phyloP scores from a whole-genome alignment of 352 stramenopile species.

The Globisporangium abappressorium region DNA sequence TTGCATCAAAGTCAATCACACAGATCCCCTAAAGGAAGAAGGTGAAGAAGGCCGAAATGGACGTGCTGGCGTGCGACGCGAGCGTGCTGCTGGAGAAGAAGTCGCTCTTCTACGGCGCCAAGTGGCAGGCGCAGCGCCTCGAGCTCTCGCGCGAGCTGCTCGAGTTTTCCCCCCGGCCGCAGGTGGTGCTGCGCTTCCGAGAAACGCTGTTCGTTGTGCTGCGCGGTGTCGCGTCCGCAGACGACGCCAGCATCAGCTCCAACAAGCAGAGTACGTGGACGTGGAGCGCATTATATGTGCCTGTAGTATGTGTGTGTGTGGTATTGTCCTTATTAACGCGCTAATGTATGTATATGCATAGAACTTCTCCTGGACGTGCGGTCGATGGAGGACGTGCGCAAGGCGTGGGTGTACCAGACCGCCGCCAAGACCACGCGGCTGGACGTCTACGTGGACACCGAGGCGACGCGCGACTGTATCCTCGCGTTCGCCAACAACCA shows the following conservation, averaged over 20 bases:
- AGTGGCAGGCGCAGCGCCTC: slow-evolving; percentile 26
- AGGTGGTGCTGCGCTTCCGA: slow-evolving; percentile 33
- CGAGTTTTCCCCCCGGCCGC: slow-evolving; percentile 29
- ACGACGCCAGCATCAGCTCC: background rate
- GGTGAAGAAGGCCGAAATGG: background rate
- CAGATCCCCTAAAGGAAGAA: too few relatives aligned
- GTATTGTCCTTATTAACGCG: background rate
- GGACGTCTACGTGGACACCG: slow-evolving; percentile 41
- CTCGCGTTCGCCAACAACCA: slow-evolving; percentile 15
- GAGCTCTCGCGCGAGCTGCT: slow-evolving; percentile 24
- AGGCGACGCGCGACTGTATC: slow-evolving; percentile 23
- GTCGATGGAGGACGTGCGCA: slow-evolving; percentile 36
- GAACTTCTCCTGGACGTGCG: slow-evolving; percentile 36
- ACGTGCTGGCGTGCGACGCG: slow-evolving; percentile 3
- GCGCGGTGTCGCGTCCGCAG: slow-evolving; percentile 1
- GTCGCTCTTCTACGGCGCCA: slow-evolving; percentile 35
- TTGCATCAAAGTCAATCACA: too few relatives aligned
- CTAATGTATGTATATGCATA: background rate
- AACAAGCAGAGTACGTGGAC: slow-evolving; percentile 16
- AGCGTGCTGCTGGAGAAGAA: slow-evolving; percentile 38
- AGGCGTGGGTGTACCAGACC: slow-evolving; percentile 42
- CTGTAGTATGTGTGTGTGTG: background rate
- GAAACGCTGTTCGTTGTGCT: slow-evolving; percentile 26
- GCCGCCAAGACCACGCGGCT: slow-evolving; percentile 30
- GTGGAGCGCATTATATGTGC: background rate